A percentile compares a stretch with the other conserved stretches of the same genome.
Evolutionary conservation across 495 filamentous ascomycete genomes (phyloP).

Genomic region (Aspergillus hancockii): DNA sequence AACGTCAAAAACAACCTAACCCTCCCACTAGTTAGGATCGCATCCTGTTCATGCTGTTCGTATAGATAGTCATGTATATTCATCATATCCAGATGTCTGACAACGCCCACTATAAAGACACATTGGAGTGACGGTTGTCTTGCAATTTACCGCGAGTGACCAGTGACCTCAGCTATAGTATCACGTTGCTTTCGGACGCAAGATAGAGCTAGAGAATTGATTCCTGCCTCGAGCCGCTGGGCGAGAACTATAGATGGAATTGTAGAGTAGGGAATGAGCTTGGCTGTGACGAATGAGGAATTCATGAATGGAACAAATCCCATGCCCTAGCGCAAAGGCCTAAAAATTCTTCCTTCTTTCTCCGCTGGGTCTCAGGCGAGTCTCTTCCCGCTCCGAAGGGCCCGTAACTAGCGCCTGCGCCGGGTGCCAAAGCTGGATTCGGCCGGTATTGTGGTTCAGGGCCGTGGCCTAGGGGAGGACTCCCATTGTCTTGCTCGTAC

Average conservation of each 20-base stretch:
- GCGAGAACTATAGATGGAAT: background rate
- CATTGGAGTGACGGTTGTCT: background rate
- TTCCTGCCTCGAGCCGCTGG: background rate
- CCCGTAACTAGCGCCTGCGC: conserved; percentile 56
- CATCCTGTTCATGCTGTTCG: conserved; percentile 24
- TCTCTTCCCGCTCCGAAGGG: conserved; percentile 78
- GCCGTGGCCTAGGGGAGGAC: conserved; percentile 45
- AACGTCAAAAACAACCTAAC: conserved; percentile 16
- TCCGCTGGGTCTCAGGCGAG: conserved; percentile 77
- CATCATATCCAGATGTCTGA: conserved; percentile 20
- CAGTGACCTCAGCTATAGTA: background rate
- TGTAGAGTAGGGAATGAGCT: background rate
- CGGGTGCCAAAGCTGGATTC: conserved; percentile 71
- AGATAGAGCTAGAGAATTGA: background rate
- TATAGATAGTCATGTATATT: conserved; percentile 26
- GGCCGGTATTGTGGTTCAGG: conserved; percentile 44
- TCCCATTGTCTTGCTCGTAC: conserved; percentile 79
- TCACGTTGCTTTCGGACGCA: background rate
- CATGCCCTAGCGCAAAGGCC: conserved; percentile 83
- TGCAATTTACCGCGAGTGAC: background rate
- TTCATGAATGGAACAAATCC: conserved; percentile 95
- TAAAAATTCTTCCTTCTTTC: conserved; percentile 95
- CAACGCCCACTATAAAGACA: conserved; percentile 3
- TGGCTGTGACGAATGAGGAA: background rate
- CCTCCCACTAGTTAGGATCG: conserved; percentile 2